Evolutionary conservation across 2,329 filamentous ascomycete species (phyloP).

Genomic region (Monascus ruber): DNA sequence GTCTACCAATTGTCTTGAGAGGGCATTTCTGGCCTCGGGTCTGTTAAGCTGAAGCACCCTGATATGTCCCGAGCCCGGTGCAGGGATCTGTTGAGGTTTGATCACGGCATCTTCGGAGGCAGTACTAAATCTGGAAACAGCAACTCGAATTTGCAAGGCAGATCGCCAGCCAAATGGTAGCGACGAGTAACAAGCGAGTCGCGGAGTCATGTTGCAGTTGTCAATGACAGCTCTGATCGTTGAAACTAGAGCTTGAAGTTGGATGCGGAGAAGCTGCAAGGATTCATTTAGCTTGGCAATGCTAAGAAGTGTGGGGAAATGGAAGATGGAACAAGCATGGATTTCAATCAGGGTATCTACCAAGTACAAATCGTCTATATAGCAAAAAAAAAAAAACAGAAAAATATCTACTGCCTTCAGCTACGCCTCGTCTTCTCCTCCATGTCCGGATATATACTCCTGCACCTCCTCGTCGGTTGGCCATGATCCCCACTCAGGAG

Average conservation of each 20-base stretch:
- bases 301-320: no score
- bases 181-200: slow-evolving; percentile 15
- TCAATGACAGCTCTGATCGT: neutral
- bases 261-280: neutral
- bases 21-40: slow-evolving; percentile 76
- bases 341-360: neutral
- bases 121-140: slow-evolving; percentile 24
- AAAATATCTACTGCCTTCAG: neutral
- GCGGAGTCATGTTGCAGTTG: slow-evolving; percentile 18
- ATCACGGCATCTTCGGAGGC: slow-evolving; percentile 34
- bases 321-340: no score
- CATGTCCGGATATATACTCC: slow-evolving; percentile 19
- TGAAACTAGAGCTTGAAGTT: neutral
- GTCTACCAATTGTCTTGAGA: slow-evolving; percentile 66
- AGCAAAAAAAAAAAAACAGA: neutral
- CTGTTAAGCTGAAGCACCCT: slow-evolving; percentile 80
- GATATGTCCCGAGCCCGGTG: slow-evolving; percentile 71
- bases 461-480: slow-evolving; percentile 30
- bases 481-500: slow-evolving; percentile 28
- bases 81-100: slow-evolving; percentile 62
- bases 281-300: neutral
- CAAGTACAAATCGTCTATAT: neutral
- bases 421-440: neutral
- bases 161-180: slow-evolving; percentile 8
- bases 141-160: slow-evolving; percentile 13